Base-by-base conservation (phyloP, 371 early-diverging fungal species). In the Rhizopus delemar region DNA sequence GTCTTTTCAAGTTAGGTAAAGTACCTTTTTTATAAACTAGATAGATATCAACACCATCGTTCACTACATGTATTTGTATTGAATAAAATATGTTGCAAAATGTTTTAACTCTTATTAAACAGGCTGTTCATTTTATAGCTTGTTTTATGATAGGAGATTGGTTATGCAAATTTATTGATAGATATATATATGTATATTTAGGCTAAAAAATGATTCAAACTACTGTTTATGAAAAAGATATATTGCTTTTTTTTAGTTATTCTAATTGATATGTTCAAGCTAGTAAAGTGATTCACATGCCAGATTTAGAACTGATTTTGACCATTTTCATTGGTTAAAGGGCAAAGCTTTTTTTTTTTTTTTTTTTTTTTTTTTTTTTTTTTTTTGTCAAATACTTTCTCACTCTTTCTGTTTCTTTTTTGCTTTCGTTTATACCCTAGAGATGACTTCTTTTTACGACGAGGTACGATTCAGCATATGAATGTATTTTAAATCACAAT, bases 401-500 rank as follows among this genome's bases (percentile, higher is more conserved):
- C 15, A 4, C 31, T 51, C 51, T 35, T 31, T 41, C 53, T 41
- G 22, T 61, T 34, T 54, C 43, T 51, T 39, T 48, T 53, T 35
- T 43, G 9, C 28, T 16, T 31, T 38, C n/a, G 15, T 22, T 35
- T 38, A 33, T 56, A 49, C 36, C 35, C 32, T 16, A 35, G 57
- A 28, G 50, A 66, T 66, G 70, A 57, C 72, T 16, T 71, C 68
- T n/a, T 69, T 66, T 49, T 68, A 68, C 33, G 71, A 69, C 50
- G 71, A 68, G 60, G 75, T 74, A 60, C 51, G 31, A 28, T 43
- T 6, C 0, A n/a, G 28, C 48, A 33, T 32, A n/a, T 13, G 4
- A 36, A n/a, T 29, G 43, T 29, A 13, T 22, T 28, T 6, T 29
- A 35, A 38, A 46, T 2, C 9, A 33, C 29, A 59, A 33, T 22